Evolutionary conservation across 2,329 filamentous ascomycete species (phyloP), one percentile per base, ranked within the genome.

Genomic region (Xylariaceae sp.): DNA sequence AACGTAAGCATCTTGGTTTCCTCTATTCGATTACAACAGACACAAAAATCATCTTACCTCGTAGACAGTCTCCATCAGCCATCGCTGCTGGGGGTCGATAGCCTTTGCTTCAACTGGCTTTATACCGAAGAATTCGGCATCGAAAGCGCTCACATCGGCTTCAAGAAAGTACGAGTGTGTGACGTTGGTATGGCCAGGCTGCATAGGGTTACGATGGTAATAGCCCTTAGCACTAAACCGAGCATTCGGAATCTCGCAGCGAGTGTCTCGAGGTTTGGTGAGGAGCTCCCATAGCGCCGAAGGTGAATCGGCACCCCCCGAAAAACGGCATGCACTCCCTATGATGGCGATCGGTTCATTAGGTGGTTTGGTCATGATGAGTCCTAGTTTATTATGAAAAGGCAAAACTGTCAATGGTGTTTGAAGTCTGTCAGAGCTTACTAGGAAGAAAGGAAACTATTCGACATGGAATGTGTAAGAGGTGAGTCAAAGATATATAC

Each of bases 41-140:
- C n/a, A n/a, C n/a, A n/a, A n/a, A n/a, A n/a, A n/a, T n/a, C n/a
- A n/a, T n/a, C n/a, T n/a, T n/a, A n/a, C 45, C 21, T 47, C 40
- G 23, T 48, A 54, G 5, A 43, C 26, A 1, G 40, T 48, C 40
- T 54, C 51, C 6, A 54, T 20, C 9, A 44, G 9, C 2, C 40
- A 16, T 2, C 51, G 37, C 2, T 18, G 7, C 20, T 40, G 45
- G 2, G 48, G 48, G 18, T 51, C 48, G 2, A 45, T 44, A n/a
- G 18, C 40, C 7, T 20, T 18, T 1, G 45, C 44, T 16, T 54
- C 51, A 7, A 42, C 26, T 2, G 51, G 32, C 7, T 18, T 21
- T 16, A 54, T 54, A 7, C 20, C 20, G 23, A 54, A 54, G 40
- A 54, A 54, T 2, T 7, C 20, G 5, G 44, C 45, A 20, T 54